Evolutionary conservation across 495 filamentous ascomycete species (phyloP), one percentile per base, ranked within the genome.

Genomic region (Articulospora tetracladia): DNA sequence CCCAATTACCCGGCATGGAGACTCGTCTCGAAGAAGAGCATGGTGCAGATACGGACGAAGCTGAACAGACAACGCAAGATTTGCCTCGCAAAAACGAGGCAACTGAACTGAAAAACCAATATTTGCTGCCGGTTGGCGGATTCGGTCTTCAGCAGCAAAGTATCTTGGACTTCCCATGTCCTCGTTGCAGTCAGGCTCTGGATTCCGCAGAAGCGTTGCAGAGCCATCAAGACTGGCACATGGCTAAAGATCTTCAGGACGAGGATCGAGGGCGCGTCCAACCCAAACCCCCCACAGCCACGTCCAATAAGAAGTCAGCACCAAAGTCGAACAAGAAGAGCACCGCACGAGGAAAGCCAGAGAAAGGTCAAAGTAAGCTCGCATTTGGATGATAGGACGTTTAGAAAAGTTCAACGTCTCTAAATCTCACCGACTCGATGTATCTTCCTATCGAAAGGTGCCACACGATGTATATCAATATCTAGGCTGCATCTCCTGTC

Each of bases 151-250:
- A 68, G n/a, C 73, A 79, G 57, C 62, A 66, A 52, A 68, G 72
- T 60, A 72, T 76, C 46, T 76, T 72, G 22, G 70, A 76, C 28
- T 69, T 49, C 54, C 55, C 60, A 60, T 97, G 93, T 70, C 64
- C 73, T 53, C 83, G 81, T 48, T 97, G 94, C 74, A 78, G 78
- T 53, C 76, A 78, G 61, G 61, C 71, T 30, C 67, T 95, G 23
- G 76, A 73, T 32, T 75, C 74, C 12, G 70, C 74, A n/a, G 68
- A 75, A 62, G 80, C 84, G 32, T 77, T 85, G 67, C 80, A 84
- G 54, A 92, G 89, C 74, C 94, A 98, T 68, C 79, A 90, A 41
- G 94, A 98, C 70, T 98, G 92, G 90, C 94, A 98, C 76, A 91
- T 97, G 72, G 94, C 94, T 41, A 92, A 89, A 76, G 86, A 90